Evolutionary conservation across 306 rosid species (phyloP).

Genomic region (Urtica urens): DNA sequence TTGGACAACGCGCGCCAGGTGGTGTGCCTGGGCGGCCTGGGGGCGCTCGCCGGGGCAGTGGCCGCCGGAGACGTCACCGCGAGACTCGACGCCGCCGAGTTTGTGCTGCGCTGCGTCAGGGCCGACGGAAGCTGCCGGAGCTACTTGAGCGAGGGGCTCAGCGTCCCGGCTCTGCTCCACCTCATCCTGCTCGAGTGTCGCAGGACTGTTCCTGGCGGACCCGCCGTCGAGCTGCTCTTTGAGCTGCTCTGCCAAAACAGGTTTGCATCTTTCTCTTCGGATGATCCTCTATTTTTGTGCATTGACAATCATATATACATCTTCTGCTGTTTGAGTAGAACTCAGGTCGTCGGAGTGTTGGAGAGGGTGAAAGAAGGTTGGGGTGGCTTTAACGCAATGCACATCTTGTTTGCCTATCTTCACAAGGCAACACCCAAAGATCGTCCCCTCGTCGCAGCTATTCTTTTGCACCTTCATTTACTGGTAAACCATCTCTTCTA

Average conservation of each 20-base stretch:
- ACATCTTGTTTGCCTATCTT: constrained; percentile 49
- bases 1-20: constrained; percentile 70
- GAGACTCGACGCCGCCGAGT: constrained; percentile 34
- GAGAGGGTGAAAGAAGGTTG: constrained; percentile 59
- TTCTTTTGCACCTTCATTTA: constrained; percentile 63
- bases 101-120: constrained; percentile 43
- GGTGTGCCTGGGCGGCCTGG: constrained; percentile 65
- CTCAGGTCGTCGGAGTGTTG: constrained; percentile 35
- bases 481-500: constrained; percentile 37
- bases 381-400: constrained; percentile 50
- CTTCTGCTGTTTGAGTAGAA: constrained; percentile 38
- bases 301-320: not conserved
- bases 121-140: constrained; percentile 73
- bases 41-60: constrained; percentile 37
- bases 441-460: constrained; percentile 48
- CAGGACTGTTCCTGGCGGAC: constrained; percentile 25
- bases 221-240: constrained; percentile 36
- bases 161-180: constrained; percentile 44
- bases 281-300: not conserved
- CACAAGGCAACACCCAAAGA: constrained; percentile 46
- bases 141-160: constrained; percentile 48
- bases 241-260: constrained; percentile 61
- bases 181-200: constrained; percentile 43
- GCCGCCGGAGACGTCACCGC: constrained; percentile 49
- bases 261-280: constrained; percentile 16